Percentiles rank a stretch among this genome's conserved stretches.
Evolutionary conservation across 176 grass and related monocot species (phyloP).

Genomic region (Carex cristatella): DNA sequence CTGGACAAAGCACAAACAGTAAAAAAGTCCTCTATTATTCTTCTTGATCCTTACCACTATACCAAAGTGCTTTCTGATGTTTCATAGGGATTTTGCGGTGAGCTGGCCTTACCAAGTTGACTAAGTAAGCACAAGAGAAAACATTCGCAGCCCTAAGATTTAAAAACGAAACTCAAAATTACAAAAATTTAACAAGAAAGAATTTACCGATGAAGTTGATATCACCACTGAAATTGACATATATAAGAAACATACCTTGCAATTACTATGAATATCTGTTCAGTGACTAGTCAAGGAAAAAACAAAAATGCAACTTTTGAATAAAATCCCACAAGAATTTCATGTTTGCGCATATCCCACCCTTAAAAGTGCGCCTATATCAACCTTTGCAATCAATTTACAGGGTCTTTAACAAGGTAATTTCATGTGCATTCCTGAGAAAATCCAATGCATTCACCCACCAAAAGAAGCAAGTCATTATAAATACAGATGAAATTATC

Average conservation of each 20-base stretch:
- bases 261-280: slow-evolving; percentile 88
- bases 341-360: neutral
- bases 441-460: neutral
- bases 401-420: neutral
- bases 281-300: slow-evolving; percentile 61
- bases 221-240: slow-evolving; percentile 9
- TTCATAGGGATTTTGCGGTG: slow-evolving; percentile 83
- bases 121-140: slow-evolving; percentile 85
- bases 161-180: neutral
- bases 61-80: slow-evolving; percentile 98
- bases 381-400: neutral
- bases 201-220: slow-evolving; percentile 21
- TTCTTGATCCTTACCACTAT: slow-evolving; percentile 63
- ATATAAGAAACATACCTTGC: slow-evolving; percentile 62
- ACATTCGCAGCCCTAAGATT: slow-evolving; percentile 77
- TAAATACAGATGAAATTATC: neutral
- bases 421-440: neutral
- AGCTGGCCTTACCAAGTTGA: slow-evolving; percentile 73
- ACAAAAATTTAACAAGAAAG: slow-evolving; percentile 2
- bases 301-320: slow-evolving; percentile 19
- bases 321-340: neutral
- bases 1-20: neutral
- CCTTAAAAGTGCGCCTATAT: neutral
- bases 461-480: neutral
- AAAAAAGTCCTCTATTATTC: neutral